phyloP scores from a whole-genome alignment of 257 asterid genomes.

The Oldenlandia corymbosa region DNA sequence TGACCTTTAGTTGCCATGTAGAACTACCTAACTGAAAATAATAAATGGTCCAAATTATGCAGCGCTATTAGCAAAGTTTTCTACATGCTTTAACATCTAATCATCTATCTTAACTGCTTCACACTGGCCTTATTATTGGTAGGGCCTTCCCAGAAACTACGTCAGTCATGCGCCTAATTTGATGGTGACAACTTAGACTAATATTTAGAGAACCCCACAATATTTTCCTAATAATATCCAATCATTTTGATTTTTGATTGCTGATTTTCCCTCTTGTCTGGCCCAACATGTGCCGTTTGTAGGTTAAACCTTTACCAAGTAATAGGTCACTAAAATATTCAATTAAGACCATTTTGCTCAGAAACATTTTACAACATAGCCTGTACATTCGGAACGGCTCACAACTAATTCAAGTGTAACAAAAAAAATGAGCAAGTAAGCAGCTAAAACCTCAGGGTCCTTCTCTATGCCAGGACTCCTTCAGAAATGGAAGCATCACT shows the following conservation, averaged over 20 bases:
- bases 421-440: not conserved
- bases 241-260: not conserved
- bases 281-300: not conserved
- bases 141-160: no score
- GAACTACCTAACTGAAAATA: not conserved
- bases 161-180: not conserved
- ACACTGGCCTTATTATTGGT: no score
- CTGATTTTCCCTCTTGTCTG: no score
- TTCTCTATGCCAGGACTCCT: conserved; percentile 9
- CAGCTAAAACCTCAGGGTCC: not conserved
- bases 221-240: no score
- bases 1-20: not conserved
- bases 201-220: no score
- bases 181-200: not conserved
- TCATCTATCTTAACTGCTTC: not conserved
- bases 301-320: not conserved
- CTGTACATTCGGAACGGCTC: not conserved
- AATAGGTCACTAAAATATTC: not conserved
- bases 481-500: not conserved
- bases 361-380: not conserved
- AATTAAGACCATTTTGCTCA: not conserved
- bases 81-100: no score
- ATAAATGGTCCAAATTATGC: not conserved
- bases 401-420: not conserved
- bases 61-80: not conserved